phyloP scores from a whole-genome alignment of 2,329 filamentous ascomycete genomes.

The Xylaria arbuscula region DNA sequence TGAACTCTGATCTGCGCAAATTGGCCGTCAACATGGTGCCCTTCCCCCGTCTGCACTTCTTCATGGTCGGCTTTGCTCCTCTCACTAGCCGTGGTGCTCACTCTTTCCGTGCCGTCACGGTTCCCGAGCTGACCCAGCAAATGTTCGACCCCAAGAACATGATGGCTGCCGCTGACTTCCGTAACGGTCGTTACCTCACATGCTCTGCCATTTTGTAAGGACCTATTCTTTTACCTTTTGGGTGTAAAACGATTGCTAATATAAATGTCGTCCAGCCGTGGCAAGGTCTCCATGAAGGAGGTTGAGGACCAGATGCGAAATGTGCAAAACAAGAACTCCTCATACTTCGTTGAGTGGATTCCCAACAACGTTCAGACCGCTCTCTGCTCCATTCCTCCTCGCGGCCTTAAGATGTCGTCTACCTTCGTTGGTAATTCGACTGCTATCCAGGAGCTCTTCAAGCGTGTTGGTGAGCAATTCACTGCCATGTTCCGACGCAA shows the following conservation, averaged over 20 bases:
- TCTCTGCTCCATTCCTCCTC: slow-evolving; percentile 97
- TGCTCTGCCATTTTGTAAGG: slow-evolving; percentile 97
- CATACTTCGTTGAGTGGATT: slow-evolving; percentile 99
- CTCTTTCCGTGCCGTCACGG: slow-evolving; percentile 97
- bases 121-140: slow-evolving; percentile 98
- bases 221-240: slow-evolving; percentile 8
- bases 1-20: slow-evolving; percentile 99
- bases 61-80: slow-evolving; percentile 99
- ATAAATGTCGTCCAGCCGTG: slow-evolving; percentile 73
- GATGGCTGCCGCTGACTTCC: slow-evolving; percentile 99
- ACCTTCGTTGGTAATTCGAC: slow-evolving; percentile 99
- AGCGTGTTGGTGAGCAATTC: slow-evolving; percentile 99
- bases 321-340: slow-evolving; percentile 99
- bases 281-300: slow-evolving; percentile 99
- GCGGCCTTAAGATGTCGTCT: slow-evolving; percentile 98
- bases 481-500: slow-evolving; percentile 99
- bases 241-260: slow-evolving; percentile 42
- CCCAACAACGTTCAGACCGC: slow-evolving; percentile 99
- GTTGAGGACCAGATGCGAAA: slow-evolving; percentile 99
- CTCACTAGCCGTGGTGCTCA: slow-evolving; percentile 91
- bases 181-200: slow-evolving; percentile 98
- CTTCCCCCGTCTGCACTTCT: slow-evolving; percentile 99
- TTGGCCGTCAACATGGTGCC: slow-evolving; percentile 99
- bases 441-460: slow-evolving; percentile 99
- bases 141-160: slow-evolving; percentile 99